A percentile compares a stretch with the other conserved stretches of the same genome.
Conservation (phyloP, 768 basidiomycete genomes). For the Leucosporidium scottii region DNA sequence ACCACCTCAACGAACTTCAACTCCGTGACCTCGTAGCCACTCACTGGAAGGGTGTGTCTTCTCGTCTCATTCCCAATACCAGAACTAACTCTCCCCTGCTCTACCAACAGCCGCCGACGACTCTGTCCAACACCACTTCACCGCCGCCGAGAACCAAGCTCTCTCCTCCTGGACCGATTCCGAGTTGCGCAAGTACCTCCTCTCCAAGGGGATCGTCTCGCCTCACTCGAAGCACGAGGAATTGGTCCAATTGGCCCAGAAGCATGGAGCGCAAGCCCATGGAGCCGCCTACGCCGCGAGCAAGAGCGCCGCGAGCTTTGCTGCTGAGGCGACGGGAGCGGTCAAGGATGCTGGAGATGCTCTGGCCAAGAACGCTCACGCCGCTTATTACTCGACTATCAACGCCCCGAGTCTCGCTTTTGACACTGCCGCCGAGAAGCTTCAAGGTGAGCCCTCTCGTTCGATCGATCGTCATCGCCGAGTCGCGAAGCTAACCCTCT, state of each 20-base stretch:
- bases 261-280: constrained; percentile 45
- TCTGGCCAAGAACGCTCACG: constrained; percentile 16
- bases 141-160: constrained; percentile 39
- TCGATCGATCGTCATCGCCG: not conserved
- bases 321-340: constrained; percentile 11
- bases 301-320: constrained; percentile 20
- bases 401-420: constrained; percentile 31
- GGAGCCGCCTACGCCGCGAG: constrained; percentile 39
- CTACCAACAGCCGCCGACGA: constrained; percentile 38
- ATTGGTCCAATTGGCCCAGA: constrained; percentile 68
- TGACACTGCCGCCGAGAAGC: constrained; percentile 25
- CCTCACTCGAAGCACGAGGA: constrained; percentile 73
- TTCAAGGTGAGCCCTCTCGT: constrained; percentile 16
- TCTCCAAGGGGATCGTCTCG: constrained; percentile 77
- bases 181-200: constrained; percentile 68
- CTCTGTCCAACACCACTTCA: constrained; percentile 60
- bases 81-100: constrained; percentile 53
- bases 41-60: constrained; percentile 37
- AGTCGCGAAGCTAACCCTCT: not conserved
- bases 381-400: constrained; percentile 33
- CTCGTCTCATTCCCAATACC: no score
- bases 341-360: not conserved
- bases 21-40: constrained; percentile 44
- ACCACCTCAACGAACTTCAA: constrained; percentile 43
- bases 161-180: constrained; percentile 66